These are phyloP conservation scores for Colletotrichum gloeosporioides DNA, from an alignment of 2,329 filamentous ascomycete genomes.

Conservation along the genomic window DNA sequence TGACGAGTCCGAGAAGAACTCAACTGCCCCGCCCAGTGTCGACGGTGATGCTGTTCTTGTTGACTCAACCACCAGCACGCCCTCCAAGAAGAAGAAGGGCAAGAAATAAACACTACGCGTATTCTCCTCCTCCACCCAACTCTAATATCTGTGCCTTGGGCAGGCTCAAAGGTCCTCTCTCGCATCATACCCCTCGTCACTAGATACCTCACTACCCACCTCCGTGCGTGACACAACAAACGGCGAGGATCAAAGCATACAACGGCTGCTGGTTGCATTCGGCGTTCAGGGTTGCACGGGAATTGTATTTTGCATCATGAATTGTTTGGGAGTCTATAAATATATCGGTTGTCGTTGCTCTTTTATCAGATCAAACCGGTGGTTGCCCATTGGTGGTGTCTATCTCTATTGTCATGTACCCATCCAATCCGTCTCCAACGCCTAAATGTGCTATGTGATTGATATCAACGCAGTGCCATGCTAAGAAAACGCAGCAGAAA, in stretches of 20 bases:
- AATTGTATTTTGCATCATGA: neutral
- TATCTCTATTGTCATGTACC: neutral
- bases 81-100: slow-evolving; percentile 68
- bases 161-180: neutral
- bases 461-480: slow-evolving; percentile 23
- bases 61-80: slow-evolving; percentile 55
- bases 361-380: neutral
- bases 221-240: neutral
- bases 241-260: slow-evolving; percentile 8
- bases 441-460: slow-evolving; percentile 12
- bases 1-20: slow-evolving; percentile 63
- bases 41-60: slow-evolving; percentile 83
- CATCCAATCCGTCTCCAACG: slow-evolving; percentile 1
- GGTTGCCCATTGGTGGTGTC: neutral
- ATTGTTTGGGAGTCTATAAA: neutral
- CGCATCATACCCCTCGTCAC: neutral
- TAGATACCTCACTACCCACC: slow-evolving; percentile 15
- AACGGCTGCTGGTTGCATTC: slow-evolving; percentile 8
- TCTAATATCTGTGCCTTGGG: neutral
- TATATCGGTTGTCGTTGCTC: neutral
- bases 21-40: slow-evolving; percentile 57
- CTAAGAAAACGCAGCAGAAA: neutral
- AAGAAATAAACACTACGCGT: slow-evolving; percentile 55
- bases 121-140: neutral
- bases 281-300: slow-evolving; percentile 7